These are phyloP conservation scores for Sarocladium kiliense DNA, from an alignment of 2,329 filamentous ascomycete species.

Conservation along the genomic window DNA sequence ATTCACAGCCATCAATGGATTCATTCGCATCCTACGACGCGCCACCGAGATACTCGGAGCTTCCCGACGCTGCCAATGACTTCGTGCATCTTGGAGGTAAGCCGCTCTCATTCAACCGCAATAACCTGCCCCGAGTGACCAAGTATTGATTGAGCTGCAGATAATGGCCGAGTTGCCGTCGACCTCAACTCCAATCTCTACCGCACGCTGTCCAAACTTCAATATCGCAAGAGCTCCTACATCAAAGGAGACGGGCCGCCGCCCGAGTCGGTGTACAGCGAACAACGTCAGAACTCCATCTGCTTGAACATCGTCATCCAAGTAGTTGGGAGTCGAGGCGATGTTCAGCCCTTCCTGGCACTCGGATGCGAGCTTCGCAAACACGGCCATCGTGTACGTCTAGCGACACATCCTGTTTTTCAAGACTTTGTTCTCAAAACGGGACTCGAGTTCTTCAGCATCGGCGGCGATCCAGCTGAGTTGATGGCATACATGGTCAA, in stretches of 20 bases:
- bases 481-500: conserved; percentile 28
- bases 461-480: conserved; percentile 48
- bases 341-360: conserved; percentile 72
- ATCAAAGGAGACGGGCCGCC: too few species aligned
- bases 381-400: conserved; percentile 66
- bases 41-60: too few species aligned
- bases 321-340: conserved; percentile 73
- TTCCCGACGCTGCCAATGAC: too few species aligned
- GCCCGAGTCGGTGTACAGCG: too few species aligned
- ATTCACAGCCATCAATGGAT: too few species aligned
- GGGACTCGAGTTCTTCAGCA: conserved; percentile 47
- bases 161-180: neutral
- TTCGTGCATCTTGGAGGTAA: too few species aligned
- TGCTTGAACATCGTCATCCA: conserved; percentile 71
- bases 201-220: neutral
- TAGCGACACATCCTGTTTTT: conserved; percentile 60
- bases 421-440: conserved; percentile 40
- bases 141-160: too few species aligned
- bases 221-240: neutral
- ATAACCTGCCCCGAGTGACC: too few species aligned
- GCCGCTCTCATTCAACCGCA: too few species aligned
- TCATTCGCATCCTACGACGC: too few species aligned
- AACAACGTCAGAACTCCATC: neutral
- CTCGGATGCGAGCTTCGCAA: conserved; percentile 65
- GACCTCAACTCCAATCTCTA: neutral